These are phyloP conservation scores for Avena insularis DNA, from an alignment of 176 grass and related monocot species.

Conservation along the genomic window DNA sequence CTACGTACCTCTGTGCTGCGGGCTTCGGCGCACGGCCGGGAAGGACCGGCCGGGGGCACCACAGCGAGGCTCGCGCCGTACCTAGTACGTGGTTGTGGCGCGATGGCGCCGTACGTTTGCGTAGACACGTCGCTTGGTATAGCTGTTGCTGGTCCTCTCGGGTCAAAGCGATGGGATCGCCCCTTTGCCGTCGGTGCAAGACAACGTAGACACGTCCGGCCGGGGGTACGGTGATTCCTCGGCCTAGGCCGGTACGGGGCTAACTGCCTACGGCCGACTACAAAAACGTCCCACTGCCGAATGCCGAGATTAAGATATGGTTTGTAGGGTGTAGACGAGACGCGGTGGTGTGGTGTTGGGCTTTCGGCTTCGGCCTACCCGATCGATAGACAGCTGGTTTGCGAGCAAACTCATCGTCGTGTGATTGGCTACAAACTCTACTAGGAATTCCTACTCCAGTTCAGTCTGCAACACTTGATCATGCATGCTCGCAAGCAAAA, in stretches of 20 bases:
- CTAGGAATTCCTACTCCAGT: neutral
- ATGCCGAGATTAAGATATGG: neutral
- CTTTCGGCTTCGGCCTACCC: constrained; percentile 24
- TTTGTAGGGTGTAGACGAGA: neutral
- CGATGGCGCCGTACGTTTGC: neutral
- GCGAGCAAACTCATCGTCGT: neutral
- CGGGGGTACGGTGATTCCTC: neutral
- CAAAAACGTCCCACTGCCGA: neutral
- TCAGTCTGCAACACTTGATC: neutral
- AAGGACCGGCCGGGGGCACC: neutral
- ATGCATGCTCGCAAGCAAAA: too few species aligned
- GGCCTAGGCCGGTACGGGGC: neutral
- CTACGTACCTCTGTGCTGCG: neutral
- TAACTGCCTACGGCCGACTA: neutral
- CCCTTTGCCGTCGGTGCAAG: neutral
- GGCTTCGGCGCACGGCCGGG: neutral
- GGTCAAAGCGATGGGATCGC: neutral
- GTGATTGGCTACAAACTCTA: neutral
- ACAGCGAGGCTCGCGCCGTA: neutral
- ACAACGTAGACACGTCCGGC: neutral
- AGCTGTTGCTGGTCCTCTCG: neutral
- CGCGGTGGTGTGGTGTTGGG: neutral
- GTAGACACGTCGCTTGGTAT: neutral
- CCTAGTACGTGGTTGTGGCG: constrained; percentile 9
- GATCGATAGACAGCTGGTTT: too few species aligned